Evolutionary conservation across 208 protist genomes (phyloP), one percentile per base, ranked within the genome.

Genomic region (Angomonas ambiguus): DNA sequence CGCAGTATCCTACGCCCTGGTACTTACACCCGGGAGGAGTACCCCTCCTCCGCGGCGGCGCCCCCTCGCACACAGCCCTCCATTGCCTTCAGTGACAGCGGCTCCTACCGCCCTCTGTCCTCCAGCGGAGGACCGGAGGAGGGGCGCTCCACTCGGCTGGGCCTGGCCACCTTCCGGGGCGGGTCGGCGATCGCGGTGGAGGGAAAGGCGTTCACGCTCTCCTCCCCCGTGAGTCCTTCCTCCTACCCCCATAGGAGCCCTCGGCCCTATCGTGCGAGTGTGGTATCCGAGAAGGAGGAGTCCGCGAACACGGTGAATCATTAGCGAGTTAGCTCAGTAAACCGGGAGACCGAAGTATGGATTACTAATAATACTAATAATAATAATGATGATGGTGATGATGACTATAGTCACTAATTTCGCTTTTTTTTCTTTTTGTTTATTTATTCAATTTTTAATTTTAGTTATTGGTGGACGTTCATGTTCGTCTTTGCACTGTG

Each of bases 1-100:
- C 56, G 45, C 18, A 67, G 74, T 55, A 87, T 80, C 49, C 62
- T 83, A 1, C 41, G 80, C 11, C 63, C 30, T 6, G 55, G 6
- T 13, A 10, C 10, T 8, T 24, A 56, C 5, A 11, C 49, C n/a
- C 49, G 49, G n/a, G n/a, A n/a, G n/a, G n/a, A n/a, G n/a, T n/a
- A n/a, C 49, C 27, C 49, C n/a, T 56, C n/a, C 49, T 16, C 22
- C 49, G n/a, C n/a, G 49, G 11, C 49, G n/a, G 10, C 11, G n/a
- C 6, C 49, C 49, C 18, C n/a, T 24, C n/a, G 49, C 49, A 20
- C 10, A 24, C 10, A 24, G 49, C 49, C 6, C 11, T 45, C 38
- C 38, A n/a, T 45, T 16, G 38, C 38, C 38, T 45, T 45, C 16
- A 45, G 38, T 45, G 38, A 45, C 38, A 45, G 38, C 38, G 38